Conservation (phyloP, 2,329 filamentous ascomycete genomes). For the Sclerotinia spermophila region DNA sequence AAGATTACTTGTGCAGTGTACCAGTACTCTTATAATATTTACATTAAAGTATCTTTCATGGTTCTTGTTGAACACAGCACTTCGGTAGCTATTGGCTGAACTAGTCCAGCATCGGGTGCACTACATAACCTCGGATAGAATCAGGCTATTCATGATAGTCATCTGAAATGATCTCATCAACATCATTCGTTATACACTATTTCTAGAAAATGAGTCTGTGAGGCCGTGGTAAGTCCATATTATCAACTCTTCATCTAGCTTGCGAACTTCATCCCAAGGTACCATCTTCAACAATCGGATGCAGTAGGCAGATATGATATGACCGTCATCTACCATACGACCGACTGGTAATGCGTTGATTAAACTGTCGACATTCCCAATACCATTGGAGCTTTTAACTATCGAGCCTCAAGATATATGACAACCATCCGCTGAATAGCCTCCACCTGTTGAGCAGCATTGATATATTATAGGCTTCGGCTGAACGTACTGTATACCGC, state of each 20-base stretch:
- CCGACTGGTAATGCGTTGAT: neutral
- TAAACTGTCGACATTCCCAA: neutral
- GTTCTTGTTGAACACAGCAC: neutral
- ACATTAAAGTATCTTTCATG: neutral
- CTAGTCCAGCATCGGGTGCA: neutral
- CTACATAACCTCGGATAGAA: neutral
- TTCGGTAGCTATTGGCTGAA: neutral
- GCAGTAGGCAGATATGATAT: neutral
- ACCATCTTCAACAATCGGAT: neutral
- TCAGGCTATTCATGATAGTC: slow-evolving; percentile 7
- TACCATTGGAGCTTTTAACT: neutral
- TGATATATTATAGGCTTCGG: neutral
- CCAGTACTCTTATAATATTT: neutral
- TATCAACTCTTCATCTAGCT: neutral
- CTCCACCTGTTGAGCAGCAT: neutral
- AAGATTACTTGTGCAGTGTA: too few species aligned
- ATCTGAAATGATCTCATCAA: slow-evolving; percentile 6
- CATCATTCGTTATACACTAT: slow-evolving; percentile 5
- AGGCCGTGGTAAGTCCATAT: neutral
- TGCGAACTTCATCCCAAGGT: neutral
- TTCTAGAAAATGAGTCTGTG: slow-evolving; percentile 2
- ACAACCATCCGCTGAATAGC: neutral
- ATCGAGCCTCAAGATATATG: neutral
- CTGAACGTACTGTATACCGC: neutral
- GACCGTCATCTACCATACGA: neutral